Evolutionary conservation across 2,329 filamentous ascomycete genomes (phyloP), one percentile per base, ranked within the genome.

Genomic region (Fusarium solani-melongenae): DNA sequence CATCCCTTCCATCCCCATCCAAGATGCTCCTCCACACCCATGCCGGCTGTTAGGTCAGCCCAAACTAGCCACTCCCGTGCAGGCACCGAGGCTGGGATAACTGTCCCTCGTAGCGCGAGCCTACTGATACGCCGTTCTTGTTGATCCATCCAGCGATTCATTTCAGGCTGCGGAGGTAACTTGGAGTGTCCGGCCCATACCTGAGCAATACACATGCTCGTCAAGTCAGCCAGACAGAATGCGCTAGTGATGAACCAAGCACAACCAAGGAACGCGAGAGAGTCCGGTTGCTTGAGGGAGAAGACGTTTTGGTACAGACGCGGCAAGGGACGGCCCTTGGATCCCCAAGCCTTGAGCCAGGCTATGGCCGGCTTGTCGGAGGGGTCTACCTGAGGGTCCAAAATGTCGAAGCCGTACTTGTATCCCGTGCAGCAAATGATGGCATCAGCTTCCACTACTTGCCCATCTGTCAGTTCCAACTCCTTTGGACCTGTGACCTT

Each of bases 221-320:
- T 63, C 12, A 78, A 41, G 51, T 78, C 76, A 29, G 76, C 73
- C 6, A 78, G 72, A 4, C 68, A 76, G 41, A 76, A 76, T 17
- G 77, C 76, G 15, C 77, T 73, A 15, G 71, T 76, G 31, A 76
- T 63, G 56, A 78, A 73, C 76, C 73, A 75, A 11, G 67, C 74
- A 29, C 73, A 76, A 8, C 76, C 75, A 39, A 78, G 56, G 62
- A 86, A 82, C 0, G 83, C 86, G 20, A 86, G 78, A 17, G 83
- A 85, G 34, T 84, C 78, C 5, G 84, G 82, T n/a, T 83, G 78
- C 22, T 79, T 74, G 0, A 84, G 78, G 4, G 84, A 83, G 67
- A 86, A 86, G 8, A 86, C 76, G 67, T 86, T 86, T 58, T 83
- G 82, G 62, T 83, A 87, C 2, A 87, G 77, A 1, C 81, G 72